These are phyloP conservation scores for Saturnispora mendoncae DNA, from an alignment of 805 yeast genomes.

Conservation along the genomic window DNA sequence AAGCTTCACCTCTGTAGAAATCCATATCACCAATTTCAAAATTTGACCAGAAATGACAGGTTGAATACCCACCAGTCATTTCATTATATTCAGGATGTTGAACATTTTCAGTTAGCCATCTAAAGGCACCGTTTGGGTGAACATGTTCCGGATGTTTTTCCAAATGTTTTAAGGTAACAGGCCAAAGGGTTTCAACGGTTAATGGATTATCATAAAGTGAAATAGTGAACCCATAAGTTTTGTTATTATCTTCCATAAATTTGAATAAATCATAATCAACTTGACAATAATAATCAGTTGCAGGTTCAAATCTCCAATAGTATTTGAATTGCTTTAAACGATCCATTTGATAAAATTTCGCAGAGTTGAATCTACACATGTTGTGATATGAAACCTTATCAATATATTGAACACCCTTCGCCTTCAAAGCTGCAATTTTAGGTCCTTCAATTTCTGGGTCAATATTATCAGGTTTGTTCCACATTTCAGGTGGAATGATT, in stretches of 20 bases:
- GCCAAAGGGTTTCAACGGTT: conserved; percentile 60
- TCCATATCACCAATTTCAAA: conserved; percentile 83
- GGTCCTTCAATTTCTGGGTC: conserved; percentile 31
- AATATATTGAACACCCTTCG: conserved; percentile 51
- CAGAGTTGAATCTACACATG: conserved; percentile 79
- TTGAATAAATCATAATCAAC: conserved; percentile 71
- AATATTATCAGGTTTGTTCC: conserved; percentile 42
- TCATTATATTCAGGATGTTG: conserved; percentile 39
- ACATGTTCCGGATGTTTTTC: conserved; percentile 52
- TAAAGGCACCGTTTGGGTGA: conserved; percentile 48
- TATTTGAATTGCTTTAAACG: conserved; percentile 52
- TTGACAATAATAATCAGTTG: conserved; percentile 57
- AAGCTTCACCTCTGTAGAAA: conserved; percentile 64
- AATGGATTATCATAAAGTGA: conserved; percentile 64
- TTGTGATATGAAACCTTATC: conserved; percentile 58
- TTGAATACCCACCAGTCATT: conserved; percentile 38
- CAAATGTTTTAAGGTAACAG: conserved; percentile 55
- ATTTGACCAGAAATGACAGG: conserved; percentile 85
- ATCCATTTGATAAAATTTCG: conserved; percentile 53
- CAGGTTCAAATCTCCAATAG: conserved; percentile 80
- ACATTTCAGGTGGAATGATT: conserved; percentile 40
- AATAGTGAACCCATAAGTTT: conserved; percentile 68
- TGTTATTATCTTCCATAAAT: conserved; percentile 59
- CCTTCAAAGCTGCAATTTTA: conserved; percentile 32
- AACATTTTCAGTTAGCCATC: conserved; percentile 43